phyloP scores from a whole-genome alignment of 1,284 basidiomycete genomes.

The Porodaedalea pini region DNA sequence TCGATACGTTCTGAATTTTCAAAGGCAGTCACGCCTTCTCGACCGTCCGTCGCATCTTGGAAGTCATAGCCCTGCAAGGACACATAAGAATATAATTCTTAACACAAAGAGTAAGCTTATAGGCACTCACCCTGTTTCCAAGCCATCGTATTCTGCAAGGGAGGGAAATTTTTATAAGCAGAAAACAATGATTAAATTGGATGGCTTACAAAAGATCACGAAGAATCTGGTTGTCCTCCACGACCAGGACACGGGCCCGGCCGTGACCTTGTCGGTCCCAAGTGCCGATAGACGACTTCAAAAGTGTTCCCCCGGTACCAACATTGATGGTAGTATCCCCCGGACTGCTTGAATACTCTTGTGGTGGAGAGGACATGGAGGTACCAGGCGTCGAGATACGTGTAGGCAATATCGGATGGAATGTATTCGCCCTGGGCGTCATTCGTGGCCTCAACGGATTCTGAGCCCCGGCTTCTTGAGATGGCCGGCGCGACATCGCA shows the following conservation, averaged over 20 bases:
- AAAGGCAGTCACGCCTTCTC: slow-evolving; percentile 80
- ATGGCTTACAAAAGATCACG: slow-evolving; percentile 59
- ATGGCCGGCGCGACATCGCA: slow-evolving; percentile 1
- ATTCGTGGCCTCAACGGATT: slow-evolving; percentile 17
- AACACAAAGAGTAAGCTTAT: slow-evolving; percentile 4
- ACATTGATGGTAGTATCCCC: slow-evolving; percentile 45
- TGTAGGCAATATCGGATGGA: slow-evolving; percentile 12
- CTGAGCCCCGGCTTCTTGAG: slow-evolving; percentile 14
- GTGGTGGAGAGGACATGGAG: slow-evolving; percentile 9
- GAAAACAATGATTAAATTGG: slow-evolving; percentile 1
- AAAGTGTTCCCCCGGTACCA: slow-evolving; percentile 55
- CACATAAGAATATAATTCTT: slow-evolving; percentile 17
- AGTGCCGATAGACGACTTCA: slow-evolving; percentile 57
- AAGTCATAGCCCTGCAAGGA: slow-evolving; percentile 66
- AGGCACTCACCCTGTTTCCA: slow-evolving; percentile 58
- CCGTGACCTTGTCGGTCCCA: slow-evolving; percentile 34
- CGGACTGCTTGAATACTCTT: slow-evolving; percentile 21
- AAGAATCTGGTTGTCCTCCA: slow-evolving; percentile 81
- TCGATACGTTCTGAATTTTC: slow-evolving; percentile 67
- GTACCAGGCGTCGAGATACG: neutral
- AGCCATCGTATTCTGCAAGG: slow-evolving; percentile 73
- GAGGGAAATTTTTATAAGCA: slow-evolving; percentile 1
- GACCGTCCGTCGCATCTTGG: slow-evolving; percentile 79
- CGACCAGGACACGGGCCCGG: slow-evolving; percentile 64
- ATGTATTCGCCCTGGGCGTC: slow-evolving; percentile 13